A percentile compares a stretch with the other conserved stretches of the same genome.
These are phyloP conservation scores for Malus domestica DNA, from an alignment of 306 rosid species.

Conservation along the genomic window DNA sequence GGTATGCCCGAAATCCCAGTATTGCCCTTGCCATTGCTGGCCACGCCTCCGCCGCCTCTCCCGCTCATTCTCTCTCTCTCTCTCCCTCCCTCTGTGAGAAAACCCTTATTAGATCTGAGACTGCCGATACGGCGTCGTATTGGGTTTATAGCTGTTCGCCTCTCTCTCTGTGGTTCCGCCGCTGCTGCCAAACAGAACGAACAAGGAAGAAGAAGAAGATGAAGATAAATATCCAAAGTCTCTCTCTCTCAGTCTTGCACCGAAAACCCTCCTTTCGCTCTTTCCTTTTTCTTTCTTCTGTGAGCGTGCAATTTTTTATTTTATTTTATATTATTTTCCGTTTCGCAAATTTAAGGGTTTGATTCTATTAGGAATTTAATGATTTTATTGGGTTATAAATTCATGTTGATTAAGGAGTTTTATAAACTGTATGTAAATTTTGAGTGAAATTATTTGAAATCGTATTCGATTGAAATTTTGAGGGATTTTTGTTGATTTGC, in stretches of 20 bases:
- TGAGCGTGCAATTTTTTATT: background rate
- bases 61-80: slow-evolving; percentile 54
- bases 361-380: too few relatives aligned
- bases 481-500: too few relatives aligned
- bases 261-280: slow-evolving; percentile 35
- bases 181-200: slow-evolving; percentile 10
- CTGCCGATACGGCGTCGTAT: slow-evolving; percentile 9
- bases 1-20: slow-evolving; percentile 72
- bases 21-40: slow-evolving; percentile 35
- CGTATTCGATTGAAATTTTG: too few relatives aligned
- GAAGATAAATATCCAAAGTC: background rate
- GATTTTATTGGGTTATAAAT: too few relatives aligned
- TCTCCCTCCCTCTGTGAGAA: slow-evolving; percentile 13
- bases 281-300: slow-evolving; percentile 1
- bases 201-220: background rate
- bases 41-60: slow-evolving; percentile 45
- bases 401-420: too few relatives aligned
- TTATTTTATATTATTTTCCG: background rate
- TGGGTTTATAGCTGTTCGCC: background rate
- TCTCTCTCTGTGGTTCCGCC: slow-evolving; percentile 48
- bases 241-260: slow-evolving; percentile 9
- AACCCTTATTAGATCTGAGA: slow-evolving; percentile 38
- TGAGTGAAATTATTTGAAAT: too few relatives aligned
- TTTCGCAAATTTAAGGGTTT: background rate
- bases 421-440: too few relatives aligned